Evolutionary conservation across 1,139 yeast species (phyloP).

Genomic region (Geotrichum fermentans): DNA sequence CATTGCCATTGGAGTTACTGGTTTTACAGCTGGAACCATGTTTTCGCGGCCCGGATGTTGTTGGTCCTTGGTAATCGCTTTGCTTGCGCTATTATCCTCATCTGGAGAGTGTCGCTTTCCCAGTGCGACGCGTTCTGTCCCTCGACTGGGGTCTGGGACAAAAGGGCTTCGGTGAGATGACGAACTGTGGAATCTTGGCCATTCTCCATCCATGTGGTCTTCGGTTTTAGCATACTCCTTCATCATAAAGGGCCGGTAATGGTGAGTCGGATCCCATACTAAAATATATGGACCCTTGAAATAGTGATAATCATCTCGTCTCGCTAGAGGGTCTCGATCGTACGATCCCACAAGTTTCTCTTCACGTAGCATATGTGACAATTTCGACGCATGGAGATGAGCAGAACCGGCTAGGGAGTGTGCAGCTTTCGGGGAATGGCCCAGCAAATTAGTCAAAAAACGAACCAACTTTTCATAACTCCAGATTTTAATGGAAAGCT

Average conservation of each 20-base stretch:
- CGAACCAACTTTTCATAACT: constrained; percentile 78
- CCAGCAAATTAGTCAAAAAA: constrained; percentile 69
- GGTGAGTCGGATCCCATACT: constrained; percentile 76
- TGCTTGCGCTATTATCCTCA: constrained; percentile 13
- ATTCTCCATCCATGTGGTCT: constrained; percentile 47
- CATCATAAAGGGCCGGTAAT: constrained; percentile 73
- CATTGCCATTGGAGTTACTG: not conserved
- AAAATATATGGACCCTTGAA: constrained; percentile 69
- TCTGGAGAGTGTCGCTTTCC: constrained; percentile 12
- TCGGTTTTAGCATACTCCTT: constrained; percentile 65
- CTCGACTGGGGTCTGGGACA: constrained; percentile 16
- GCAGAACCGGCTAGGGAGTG: not conserved
- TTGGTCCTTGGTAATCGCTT: no score
- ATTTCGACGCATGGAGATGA: constrained; percentile 24
- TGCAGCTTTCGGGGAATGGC: constrained; percentile 26
- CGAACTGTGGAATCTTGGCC: constrained; percentile 44
- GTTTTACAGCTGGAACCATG: not conserved
- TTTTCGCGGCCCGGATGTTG: constrained; percentile 10
- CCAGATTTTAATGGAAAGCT: constrained; percentile 71
- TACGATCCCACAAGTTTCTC: constrained; percentile 83
- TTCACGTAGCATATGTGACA: constrained; percentile 69
- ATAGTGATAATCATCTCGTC: constrained; percentile 77
- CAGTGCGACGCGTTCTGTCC: not conserved
- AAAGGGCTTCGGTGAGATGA: constrained; percentile 63
- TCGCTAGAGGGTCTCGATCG: constrained; percentile 83